These are phyloP conservation scores for Crithidia mellificae DNA, from an alignment of 208 protist genomes.

Conservation along the genomic window DNA sequence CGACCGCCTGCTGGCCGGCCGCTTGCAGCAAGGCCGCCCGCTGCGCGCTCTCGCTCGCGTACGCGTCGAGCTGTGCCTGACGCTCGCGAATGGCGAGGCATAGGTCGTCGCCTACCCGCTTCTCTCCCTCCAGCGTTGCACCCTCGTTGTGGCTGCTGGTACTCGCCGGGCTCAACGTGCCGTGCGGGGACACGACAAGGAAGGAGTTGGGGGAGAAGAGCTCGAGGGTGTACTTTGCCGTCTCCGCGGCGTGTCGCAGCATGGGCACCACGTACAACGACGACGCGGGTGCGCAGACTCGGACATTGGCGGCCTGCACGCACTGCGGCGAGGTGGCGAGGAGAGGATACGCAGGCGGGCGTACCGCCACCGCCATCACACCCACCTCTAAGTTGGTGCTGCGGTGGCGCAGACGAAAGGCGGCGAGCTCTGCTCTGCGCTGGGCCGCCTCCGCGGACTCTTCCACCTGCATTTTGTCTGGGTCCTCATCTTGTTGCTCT, in stretches of 20 bases:
- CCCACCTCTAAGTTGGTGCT: conserved; percentile 43
- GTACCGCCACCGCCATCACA: conserved; percentile 43
- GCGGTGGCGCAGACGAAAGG: conserved; percentile 50
- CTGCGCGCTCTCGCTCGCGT: conserved; percentile 19
- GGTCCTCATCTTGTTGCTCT: background rate
- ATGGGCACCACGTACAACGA: conserved; percentile 60
- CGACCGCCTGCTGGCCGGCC: background rate
- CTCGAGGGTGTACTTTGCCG: conserved; percentile 60
- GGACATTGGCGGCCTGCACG: conserved; percentile 26
- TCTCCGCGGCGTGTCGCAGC: conserved; percentile 62
- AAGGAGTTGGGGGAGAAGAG: conserved; percentile 64
- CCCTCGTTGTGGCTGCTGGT: too few relatives aligned
- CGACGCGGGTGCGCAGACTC: conserved; percentile 26
- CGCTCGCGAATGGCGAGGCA: conserved; percentile 52
- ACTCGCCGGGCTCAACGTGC: too few relatives aligned
- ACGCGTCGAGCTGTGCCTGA: conserved; percentile 34
- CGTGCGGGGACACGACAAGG: conserved; percentile 36
- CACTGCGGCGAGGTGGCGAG: conserved; percentile 42
- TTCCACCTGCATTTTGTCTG: conserved; percentile 1
- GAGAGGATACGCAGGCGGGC: conserved; percentile 43
- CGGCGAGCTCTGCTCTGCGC: conserved; percentile 34
- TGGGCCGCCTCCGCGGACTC: conserved; percentile 19
- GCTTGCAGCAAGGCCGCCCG: conserved; percentile 17
- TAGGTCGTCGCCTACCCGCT: too few relatives aligned
- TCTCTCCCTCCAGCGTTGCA: too few relatives aligned